phyloP scores from a whole-genome alignment of 1,139 yeast genomes.

The Martiniozyma asiatica region DNA sequence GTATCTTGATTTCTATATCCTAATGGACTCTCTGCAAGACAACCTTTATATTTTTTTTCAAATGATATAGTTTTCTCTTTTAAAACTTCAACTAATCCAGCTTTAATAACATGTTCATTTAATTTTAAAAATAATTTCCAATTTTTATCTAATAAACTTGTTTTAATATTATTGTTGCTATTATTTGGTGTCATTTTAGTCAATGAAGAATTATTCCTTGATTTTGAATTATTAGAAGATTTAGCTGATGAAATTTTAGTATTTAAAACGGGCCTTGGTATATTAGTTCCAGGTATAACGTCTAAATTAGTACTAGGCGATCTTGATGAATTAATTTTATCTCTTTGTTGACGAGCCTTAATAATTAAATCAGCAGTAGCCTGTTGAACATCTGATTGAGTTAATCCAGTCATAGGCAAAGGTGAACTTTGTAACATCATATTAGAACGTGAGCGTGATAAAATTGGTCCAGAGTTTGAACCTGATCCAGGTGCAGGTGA shows the following conservation, averaged over 20 bases:
- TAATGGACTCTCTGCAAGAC: slow-evolving; percentile 50
- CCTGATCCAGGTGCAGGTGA: too few relatives aligned
- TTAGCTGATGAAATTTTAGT: slow-evolving; percentile 23
- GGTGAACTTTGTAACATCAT: not conserved
- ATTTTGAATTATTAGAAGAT: slow-evolving; percentile 12
- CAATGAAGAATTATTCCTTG: slow-evolving; percentile 13
- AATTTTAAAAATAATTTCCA: slow-evolving; percentile 52
- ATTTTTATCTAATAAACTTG: slow-evolving; percentile 42
- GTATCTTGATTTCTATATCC: slow-evolving; percentile 26
- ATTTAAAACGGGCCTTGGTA: slow-evolving; percentile 40
- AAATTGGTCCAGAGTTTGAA: too few relatives aligned
- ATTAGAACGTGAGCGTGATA: not conserved
- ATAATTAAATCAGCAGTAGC: slow-evolving; percentile 7
- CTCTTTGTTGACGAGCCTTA: slow-evolving; percentile 5
- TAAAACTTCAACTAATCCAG: slow-evolving; percentile 36
- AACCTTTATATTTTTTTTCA: slow-evolving; percentile 46
- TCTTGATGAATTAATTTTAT: slow-evolving; percentile 1
- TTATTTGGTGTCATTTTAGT: too few relatives aligned
- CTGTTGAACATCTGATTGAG: slow-evolving; percentile 5
- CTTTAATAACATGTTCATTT: slow-evolving; percentile 61
- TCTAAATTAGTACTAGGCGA: not conserved
- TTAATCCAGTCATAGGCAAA: not conserved
- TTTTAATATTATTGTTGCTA: not conserved
- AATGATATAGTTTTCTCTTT: slow-evolving; percentile 34
- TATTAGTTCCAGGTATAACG: slow-evolving; percentile 25